These are phyloP conservation scores for Rhipidocladum racemiflorum DNA, from an alignment of 176 grass and related monocot species.

Conservation along the genomic window DNA sequence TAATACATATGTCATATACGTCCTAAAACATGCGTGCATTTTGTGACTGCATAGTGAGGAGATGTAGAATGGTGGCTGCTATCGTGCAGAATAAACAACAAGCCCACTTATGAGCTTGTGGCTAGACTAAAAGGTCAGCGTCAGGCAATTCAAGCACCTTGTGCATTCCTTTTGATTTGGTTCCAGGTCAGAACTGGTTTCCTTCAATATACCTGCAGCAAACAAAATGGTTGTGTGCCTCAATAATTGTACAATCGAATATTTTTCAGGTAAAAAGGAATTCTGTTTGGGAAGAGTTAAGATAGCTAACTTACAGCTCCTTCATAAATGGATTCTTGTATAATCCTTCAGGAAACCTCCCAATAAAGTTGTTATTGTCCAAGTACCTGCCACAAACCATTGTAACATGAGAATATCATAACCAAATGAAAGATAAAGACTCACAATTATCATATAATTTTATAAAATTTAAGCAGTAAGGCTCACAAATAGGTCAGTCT, in stretches of 20 bases:
- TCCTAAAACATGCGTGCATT: not conserved
- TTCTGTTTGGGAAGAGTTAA: constrained; percentile 2
- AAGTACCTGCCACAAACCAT: constrained; percentile 57
- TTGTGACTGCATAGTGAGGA: not conserved
- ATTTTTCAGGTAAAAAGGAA: no score
- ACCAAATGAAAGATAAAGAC: not conserved
- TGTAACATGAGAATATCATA: not conserved
- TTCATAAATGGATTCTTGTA: constrained; percentile 92
- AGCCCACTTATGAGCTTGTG: not conserved
- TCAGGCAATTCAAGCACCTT: constrained; percentile 87
- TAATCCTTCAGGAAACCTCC: constrained; percentile 83
- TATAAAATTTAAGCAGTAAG: not conserved
- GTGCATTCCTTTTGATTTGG: constrained; percentile 78
- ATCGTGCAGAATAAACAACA: not conserved
- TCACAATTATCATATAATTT: not conserved
- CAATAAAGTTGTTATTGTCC: constrained; percentile 88
- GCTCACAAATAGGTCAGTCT: constrained; percentile 95
- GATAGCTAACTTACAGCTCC: constrained; percentile 65
- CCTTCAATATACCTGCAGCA: constrained; percentile 75
- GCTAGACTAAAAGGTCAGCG: constrained; percentile 65
- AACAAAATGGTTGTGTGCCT: constrained; percentile 4
- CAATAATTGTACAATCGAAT: not conserved
- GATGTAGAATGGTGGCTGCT: not conserved
- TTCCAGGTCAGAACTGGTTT: constrained; percentile 80
- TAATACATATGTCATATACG: constrained; percentile 23